A percentile compares a stretch with the other conserved stretches of the same genome.
Conservation (phyloP, 1,284 basidiomycete species). For the Rhodotorula sp. region DNA sequence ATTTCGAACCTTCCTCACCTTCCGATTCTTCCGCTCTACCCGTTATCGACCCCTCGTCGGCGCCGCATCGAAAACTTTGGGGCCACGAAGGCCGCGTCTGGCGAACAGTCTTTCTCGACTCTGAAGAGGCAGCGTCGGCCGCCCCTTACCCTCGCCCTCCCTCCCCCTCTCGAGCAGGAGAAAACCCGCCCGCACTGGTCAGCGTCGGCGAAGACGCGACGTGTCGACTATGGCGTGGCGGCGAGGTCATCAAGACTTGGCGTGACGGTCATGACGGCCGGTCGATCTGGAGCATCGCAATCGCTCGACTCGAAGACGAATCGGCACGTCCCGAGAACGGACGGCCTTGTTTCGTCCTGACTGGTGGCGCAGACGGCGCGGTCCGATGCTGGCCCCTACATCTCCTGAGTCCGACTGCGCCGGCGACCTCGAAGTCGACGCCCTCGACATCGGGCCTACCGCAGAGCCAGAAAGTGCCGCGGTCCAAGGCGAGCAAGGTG, state of each 20-base stretch:
- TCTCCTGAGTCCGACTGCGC: background rate
- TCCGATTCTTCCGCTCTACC: background rate
- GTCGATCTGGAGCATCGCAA: constrained; percentile 16
- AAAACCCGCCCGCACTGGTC: background rate
- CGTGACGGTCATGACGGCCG: constrained; percentile 27
- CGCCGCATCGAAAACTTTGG: constrained; percentile 12
- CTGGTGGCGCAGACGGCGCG: constrained; percentile 28
- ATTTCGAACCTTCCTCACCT: background rate
- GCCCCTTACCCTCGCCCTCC: too few relatives aligned
- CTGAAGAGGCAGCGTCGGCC: background rate
- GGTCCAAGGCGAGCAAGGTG: too few relatives aligned
- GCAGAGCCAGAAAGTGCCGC: too few relatives aligned
- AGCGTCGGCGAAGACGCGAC: constrained; percentile 20
- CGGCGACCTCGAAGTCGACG: background rate
- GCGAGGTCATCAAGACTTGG: constrained; percentile 8
- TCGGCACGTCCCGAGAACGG: background rate
- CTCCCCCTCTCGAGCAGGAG: background rate
- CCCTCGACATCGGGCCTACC: too few relatives aligned
- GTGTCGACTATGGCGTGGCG: constrained; percentile 7
- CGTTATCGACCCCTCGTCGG: background rate
- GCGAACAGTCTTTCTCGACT: constrained; percentile 3
- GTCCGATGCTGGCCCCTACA: constrained; percentile 14
- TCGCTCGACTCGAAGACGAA: background rate
- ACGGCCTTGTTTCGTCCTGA: constrained; percentile 1
- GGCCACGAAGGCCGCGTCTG: constrained; percentile 32